A percentile compares a stretch with the other conserved stretches of the same genome.
phyloP scores from a whole-genome alignment of 1,139 yeast species.

The Protomyces pachydermus region DNA sequence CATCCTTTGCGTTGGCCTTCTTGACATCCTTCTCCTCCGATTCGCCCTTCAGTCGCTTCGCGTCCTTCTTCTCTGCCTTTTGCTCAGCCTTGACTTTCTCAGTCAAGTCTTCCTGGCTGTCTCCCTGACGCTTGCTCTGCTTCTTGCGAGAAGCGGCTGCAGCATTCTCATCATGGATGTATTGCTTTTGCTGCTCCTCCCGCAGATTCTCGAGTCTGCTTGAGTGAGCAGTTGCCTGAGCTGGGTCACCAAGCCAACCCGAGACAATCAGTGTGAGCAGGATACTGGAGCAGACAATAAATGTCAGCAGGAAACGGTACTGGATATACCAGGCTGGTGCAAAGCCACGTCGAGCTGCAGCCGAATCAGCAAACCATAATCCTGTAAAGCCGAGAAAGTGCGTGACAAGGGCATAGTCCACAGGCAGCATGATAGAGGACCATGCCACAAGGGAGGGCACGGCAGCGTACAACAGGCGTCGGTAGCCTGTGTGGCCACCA shows the following conservation, averaged over 20 bases:
- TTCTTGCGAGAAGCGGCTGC: constrained; percentile 13
- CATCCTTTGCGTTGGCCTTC: neutral
- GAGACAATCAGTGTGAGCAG: constrained; percentile 21
- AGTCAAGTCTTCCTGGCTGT: constrained; percentile 16
- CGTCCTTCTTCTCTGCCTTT: neutral
- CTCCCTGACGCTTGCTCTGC: constrained; percentile 24
- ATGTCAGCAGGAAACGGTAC: constrained; percentile 26
- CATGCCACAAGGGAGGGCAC: constrained; percentile 25
- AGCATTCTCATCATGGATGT: constrained; percentile 10
- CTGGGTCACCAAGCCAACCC: constrained; percentile 28
- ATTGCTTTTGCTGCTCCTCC: constrained; percentile 17
- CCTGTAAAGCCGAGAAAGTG: constrained; percentile 27
- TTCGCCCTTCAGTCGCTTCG: neutral
- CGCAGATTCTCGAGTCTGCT: constrained; percentile 8
- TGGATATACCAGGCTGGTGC: constrained; percentile 27
- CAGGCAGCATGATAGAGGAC: constrained; percentile 25
- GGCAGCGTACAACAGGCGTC: constrained; percentile 19
- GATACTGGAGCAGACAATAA: constrained; percentile 25
- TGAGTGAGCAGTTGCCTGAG: constrained; percentile 20
- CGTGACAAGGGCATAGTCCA: constrained; percentile 18
- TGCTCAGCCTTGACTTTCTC: constrained; percentile 12
- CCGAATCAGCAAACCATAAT: constrained; percentile 23
- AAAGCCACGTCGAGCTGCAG: constrained; percentile 22
- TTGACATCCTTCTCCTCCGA: neutral
- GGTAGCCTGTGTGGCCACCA: constrained; percentile 18